Percentiles rank a stretch among this genome's conserved stretches.
Evolutionary conservation across 2,329 filamentous ascomycete genomes (phyloP).

Genomic region (Exophiala lecanii-corni): DNA sequence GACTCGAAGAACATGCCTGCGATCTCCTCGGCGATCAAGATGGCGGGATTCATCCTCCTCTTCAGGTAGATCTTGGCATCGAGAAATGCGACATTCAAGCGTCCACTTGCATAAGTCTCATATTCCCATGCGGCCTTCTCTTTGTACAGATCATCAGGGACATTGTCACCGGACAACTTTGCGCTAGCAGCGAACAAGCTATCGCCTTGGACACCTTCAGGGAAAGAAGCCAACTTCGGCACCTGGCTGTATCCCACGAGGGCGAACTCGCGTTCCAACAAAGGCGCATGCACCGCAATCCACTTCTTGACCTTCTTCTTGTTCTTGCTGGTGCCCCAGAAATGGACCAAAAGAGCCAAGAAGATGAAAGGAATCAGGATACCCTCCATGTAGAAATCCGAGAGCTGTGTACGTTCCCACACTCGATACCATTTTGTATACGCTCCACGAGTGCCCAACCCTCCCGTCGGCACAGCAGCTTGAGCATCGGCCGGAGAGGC

Average conservation of each 20-base stretch:
- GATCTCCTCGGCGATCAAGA: constrained; percentile 60
- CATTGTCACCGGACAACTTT: constrained; percentile 36
- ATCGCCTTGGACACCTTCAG: constrained; percentile 43
- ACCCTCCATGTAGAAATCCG: constrained; percentile 84
- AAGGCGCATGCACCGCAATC: constrained; percentile 67
- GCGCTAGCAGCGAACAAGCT: constrained; percentile 33
- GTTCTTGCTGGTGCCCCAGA: constrained; percentile 77
- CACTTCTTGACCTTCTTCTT: constrained; percentile 73
- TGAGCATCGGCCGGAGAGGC: constrained; percentile 44
- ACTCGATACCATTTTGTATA: constrained; percentile 97
- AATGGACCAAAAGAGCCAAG: constrained; percentile 70
- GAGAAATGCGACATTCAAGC: constrained; percentile 87
- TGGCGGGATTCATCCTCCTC: constrained; percentile 81
- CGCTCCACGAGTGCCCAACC: constrained; percentile 45
- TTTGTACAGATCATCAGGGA: constrained; percentile 63
- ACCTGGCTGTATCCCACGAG: constrained; percentile 71
- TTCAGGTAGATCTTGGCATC: constrained; percentile 77
- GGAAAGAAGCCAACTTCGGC: constrained; percentile 40
- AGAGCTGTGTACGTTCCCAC: constrained; percentile 79
- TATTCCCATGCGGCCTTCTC: constrained; percentile 88
- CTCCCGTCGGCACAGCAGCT: constrained; percentile 37
- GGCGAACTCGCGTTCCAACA: constrained; percentile 77
- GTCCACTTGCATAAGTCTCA: constrained; percentile 79
- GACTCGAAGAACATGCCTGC: constrained; percentile 77
- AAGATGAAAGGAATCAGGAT: constrained; percentile 71